Percentiles rank a stretch among this genome's conserved stretches.
These are phyloP conservation scores for Aspergillus oerlinghausenensis DNA, from an alignment of 2,329 filamentous ascomycete genomes.

Conservation along the genomic window DNA sequence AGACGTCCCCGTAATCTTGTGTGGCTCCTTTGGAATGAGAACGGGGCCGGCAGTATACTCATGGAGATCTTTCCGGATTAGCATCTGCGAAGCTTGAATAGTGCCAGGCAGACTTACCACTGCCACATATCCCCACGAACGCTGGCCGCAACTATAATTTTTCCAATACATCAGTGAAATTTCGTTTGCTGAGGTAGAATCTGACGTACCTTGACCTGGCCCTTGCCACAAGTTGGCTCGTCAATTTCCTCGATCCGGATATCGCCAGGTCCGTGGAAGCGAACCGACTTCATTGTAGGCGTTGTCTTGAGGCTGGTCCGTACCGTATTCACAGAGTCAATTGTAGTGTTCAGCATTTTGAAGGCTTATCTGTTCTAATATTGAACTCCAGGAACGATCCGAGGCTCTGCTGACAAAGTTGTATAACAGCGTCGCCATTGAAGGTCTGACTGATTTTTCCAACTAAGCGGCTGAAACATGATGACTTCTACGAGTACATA, in stretches of 20 bases:
- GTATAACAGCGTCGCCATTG: too few relatives aligned
- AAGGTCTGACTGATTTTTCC: too few relatives aligned
- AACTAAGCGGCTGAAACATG: too few relatives aligned
- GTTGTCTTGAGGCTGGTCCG: conserved; percentile 3
- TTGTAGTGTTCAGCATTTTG: conserved; percentile 3
- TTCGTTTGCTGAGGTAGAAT: background rate
- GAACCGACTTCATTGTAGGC: conserved; percentile 29
- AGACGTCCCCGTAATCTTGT: conserved; percentile 54
- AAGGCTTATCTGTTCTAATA: too few relatives aligned
- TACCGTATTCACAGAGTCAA: background rate
- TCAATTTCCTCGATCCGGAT: conserved; percentile 33
- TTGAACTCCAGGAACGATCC: too few relatives aligned
- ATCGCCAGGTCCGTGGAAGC: conserved; percentile 34
- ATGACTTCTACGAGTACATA: background rate
- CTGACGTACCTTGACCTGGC: conserved; percentile 44
- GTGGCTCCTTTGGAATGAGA: conserved; percentile 49
- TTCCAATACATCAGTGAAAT: too few relatives aligned
- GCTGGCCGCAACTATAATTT: conserved; percentile 23
- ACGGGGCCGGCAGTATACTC: conserved; percentile 49
- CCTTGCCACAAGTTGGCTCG: conserved; percentile 41
- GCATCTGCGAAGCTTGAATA: background rate
- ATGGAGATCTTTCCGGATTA: conserved; percentile 41
- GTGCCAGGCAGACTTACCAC: conserved; percentile 11
- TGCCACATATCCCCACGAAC: conserved; percentile 35
- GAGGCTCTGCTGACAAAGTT: too few relatives aligned